Evolutionary conservation across 768 basidiomycete species (phyloP).

Genomic region (Cystobasidium onofrii): DNA sequence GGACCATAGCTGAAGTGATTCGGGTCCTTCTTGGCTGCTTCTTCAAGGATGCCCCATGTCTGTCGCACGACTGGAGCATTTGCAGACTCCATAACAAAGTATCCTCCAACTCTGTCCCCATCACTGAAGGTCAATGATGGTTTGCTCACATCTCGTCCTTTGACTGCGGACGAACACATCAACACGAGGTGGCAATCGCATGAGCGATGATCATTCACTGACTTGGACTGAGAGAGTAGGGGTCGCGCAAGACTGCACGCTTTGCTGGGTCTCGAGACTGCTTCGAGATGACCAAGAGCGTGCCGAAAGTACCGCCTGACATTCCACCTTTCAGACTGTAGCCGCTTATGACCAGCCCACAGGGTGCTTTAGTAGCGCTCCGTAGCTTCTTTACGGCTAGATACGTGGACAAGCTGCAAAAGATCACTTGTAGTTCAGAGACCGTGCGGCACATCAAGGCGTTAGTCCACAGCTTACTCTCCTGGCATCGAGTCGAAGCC

Average conservation of each 20-base stretch:
- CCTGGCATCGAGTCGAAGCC: slow-evolving; percentile 52
- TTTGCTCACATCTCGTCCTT: slow-evolving; percentile 43
- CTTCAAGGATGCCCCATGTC: slow-evolving; percentile 53
- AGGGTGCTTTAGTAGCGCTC: slow-evolving; percentile 42
- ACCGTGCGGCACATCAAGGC: not conserved
- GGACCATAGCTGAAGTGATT: slow-evolving; percentile 55
- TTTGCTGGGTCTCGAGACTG: slow-evolving; percentile 43
- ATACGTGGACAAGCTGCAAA: slow-evolving; percentile 60
- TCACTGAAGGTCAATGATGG: slow-evolving; percentile 15
- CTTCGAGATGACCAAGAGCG: slow-evolving; percentile 45
- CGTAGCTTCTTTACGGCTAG: slow-evolving; percentile 65
- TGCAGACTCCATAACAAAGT: slow-evolving; percentile 46
- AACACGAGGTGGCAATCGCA: no score
- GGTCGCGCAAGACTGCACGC: slow-evolving; percentile 42
- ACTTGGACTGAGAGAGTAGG: slow-evolving; percentile 52
- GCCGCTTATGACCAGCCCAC: slow-evolving; percentile 55
- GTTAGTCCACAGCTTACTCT: not conserved
- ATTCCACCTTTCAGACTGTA: slow-evolving; percentile 51
- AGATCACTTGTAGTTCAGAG: slow-evolving; percentile 58
- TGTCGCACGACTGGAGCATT: slow-evolving; percentile 55
- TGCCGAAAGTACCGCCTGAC: slow-evolving; percentile 59
- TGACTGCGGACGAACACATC: slow-evolving; percentile 42
- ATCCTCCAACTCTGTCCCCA: slow-evolving; percentile 20
- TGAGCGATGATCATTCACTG: no score
- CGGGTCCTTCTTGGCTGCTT: slow-evolving; percentile 36